Evolutionary conservation across 176 grass and related monocot species (phyloP).

Genomic region (Stipa capillata): DNA sequence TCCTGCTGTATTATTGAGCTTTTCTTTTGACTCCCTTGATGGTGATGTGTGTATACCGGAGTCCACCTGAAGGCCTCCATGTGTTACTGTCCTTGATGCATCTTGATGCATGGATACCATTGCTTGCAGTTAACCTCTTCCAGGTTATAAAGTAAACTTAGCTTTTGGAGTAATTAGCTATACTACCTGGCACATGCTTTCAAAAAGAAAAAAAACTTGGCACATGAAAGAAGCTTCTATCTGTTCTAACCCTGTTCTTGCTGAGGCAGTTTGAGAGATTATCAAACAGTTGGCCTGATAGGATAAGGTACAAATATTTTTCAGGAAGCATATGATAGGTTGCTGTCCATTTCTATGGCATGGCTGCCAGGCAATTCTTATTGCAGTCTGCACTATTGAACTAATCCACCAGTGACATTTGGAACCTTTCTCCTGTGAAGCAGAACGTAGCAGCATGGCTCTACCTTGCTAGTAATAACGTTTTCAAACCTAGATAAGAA

Average conservation of each 20-base stretch:
- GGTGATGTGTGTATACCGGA: background rate
- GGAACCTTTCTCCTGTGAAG: background rate
- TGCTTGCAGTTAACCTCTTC: background rate
- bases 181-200: too few relatives aligned
- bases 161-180: background rate
- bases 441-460: background rate
- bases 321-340: constrained; percentile 10
- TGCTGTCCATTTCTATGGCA: constrained; percentile 9
- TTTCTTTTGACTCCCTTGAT: constrained; percentile 12
- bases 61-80: background rate
- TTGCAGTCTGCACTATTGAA: background rate
- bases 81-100: constrained; percentile 9
- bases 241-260: background rate
- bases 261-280: background rate
- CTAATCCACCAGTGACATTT: background rate
- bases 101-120: background rate
- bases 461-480: background rate
- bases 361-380: too few relatives aligned
- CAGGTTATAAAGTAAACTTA: constrained; percentile 5
- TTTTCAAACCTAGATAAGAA: constrained; percentile 1
- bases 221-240: too few relatives aligned
- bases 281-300: background rate
- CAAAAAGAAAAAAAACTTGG: too few relatives aligned
- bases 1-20: constrained; percentile 26
- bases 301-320: background rate